Evolutionary conservation across 2,329 filamentous ascomycete species (phyloP).

Genomic region (Cercospora sp.): DNA sequence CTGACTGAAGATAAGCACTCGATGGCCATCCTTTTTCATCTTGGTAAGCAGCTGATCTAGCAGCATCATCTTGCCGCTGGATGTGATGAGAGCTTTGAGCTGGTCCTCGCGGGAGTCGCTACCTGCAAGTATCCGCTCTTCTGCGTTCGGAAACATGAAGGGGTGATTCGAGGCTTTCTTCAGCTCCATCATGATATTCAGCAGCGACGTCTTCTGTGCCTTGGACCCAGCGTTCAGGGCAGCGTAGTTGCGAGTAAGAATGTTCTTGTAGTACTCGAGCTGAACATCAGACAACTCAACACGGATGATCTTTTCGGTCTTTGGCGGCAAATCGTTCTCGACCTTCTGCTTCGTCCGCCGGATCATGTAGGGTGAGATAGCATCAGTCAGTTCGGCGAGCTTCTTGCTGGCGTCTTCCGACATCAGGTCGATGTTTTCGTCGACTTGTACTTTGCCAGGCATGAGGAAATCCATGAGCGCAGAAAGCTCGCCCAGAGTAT

Average conservation of each 20-base stretch:
- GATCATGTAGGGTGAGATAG: conserved; percentile 91
- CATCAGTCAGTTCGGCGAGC: conserved; percentile 77
- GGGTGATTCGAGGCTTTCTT: conserved; percentile 99
- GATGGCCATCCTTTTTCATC: conserved; percentile 87
- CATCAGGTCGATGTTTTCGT: conserved; percentile 81
- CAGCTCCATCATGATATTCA: conserved; percentile 99
- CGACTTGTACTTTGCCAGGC: conserved; percentile 87
- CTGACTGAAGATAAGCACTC: conserved; percentile 96
- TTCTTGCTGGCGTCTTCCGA: conserved; percentile 82
- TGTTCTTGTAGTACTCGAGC: conserved; percentile 98
- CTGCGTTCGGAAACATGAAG: conserved; percentile 94
- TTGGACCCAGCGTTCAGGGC: conserved; percentile 86
- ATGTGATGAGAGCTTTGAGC: conserved; percentile 89
- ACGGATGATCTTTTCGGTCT: conserved; percentile 98
- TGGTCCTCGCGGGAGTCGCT: conserved; percentile 83
- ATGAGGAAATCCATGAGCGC: conserved; percentile 95
- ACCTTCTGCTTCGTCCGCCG: conserved; percentile 96
- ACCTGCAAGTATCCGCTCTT: conserved; percentile 77
- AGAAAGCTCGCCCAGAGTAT: conserved; percentile 88
- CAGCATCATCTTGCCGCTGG: conserved; percentile 99
- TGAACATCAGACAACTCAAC: conserved; percentile 96
- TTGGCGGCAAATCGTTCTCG: conserved; percentile 91
- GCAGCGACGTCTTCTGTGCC: conserved; percentile 88
- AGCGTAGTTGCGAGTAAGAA: conserved; percentile 92
- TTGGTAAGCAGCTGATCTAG: conserved; percentile 94